Conservation (phyloP, 164 flowering plant species). For the Saururus chinensis region DNA sequence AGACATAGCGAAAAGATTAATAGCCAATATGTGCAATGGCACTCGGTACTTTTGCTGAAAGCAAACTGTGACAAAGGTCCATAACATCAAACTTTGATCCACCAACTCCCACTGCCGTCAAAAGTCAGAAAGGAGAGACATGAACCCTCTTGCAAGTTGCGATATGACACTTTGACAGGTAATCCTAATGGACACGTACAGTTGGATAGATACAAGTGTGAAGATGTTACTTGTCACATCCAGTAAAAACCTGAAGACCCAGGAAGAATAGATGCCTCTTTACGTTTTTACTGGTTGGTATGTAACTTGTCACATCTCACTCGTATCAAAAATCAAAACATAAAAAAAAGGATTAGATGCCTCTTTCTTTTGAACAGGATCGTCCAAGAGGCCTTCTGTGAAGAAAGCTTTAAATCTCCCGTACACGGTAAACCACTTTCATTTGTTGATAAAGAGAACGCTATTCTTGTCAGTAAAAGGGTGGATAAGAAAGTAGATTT, state of each 20-base stretch:
- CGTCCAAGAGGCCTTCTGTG: background rate
- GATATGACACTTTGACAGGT: background rate
- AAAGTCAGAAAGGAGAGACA: background rate
- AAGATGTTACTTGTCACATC: background rate
- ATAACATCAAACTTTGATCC: background rate
- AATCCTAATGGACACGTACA: no score
- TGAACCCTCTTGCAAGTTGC: background rate
- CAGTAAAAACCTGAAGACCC: background rate
- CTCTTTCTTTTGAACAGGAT: background rate
- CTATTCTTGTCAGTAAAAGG: background rate
- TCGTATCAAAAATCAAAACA: no score
- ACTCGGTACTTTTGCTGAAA: no score
- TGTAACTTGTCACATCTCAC: no score
- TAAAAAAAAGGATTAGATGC: no score
- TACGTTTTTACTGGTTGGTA: no score
- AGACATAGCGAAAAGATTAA: no score
- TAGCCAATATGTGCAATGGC: no score
- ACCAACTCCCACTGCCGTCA: background rate
- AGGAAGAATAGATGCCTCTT: background rate
- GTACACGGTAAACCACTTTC: background rate
- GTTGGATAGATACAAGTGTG: background rate
- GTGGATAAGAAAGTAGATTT: background rate
- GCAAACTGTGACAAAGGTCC: background rate
- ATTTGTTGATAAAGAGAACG: background rate
- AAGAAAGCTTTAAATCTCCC: background rate